Base-by-base conservation (phyloP, 2,329 filamentous ascomycete genomes). In the Daldinia sp. region DNA sequence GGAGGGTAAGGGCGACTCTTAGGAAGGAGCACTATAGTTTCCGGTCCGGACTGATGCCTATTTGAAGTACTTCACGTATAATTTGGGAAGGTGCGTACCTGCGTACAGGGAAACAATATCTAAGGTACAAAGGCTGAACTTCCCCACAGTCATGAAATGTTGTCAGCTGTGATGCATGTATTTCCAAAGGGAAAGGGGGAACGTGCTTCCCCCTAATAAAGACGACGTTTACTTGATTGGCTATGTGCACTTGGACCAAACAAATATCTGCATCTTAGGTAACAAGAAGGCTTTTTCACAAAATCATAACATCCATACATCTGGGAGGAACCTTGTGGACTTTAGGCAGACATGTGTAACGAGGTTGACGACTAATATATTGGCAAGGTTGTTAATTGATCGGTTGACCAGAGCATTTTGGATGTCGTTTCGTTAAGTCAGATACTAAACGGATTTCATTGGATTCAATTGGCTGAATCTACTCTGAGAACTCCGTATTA, bases 141-240 rank as follows among this genome's bases (percentile, higher is more conserved):
- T 33, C 46, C 46, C 46, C 26, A 51, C 46, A 30, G 26, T 33
- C 46, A 15, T 3, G 13, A 30, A 18, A 26, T 33, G 26, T 13
- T 50, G 46, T 18, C 26, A 50, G 46, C 46, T 33, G 26, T 30
- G 46, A 50, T 50, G 30, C 46, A 50, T 30, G 26, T 30, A 50
- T 30, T 18, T 50, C 6, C 13, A 50, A 50, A 15, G 15, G 46
- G 12, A 50, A 50, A 15, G 15, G 46, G 12, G 15, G 46, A 51
- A 33, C 26, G 46, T 51, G 46, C 46, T 50, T 51, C 15, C 3
- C 2, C 5, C 26, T 10, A 3, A 51, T 51, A 51, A 26, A 33
- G 15, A 51, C 5, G 15, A 51, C 5, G 46, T 30, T 9, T 51
- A 51, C 3, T 12, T 33, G 26, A 51, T 51, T 51, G 28, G 46